Base-by-base conservation (phyloP, 2,329 filamentous ascomycete genomes). In the Colletotrichum sp. region DNA sequence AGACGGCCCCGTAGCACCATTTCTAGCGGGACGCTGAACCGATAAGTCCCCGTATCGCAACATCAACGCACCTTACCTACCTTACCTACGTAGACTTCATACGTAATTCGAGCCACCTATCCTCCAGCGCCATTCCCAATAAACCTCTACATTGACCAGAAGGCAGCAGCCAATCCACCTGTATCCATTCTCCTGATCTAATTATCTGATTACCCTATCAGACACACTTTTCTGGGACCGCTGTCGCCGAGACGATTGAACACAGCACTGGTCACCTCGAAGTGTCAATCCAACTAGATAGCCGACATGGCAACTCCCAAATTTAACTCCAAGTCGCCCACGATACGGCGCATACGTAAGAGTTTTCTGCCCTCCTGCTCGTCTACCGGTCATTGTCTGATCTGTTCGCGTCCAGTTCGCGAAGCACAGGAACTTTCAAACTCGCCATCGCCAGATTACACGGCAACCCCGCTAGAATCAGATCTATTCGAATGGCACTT, bases 401-500 rank as follows among this genome's bases (percentile, higher is more conserved):
- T 18, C n/a, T 48, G 13, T 36, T 24, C 18, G 60, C 15, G 36
- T 18, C n/a, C 79, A 95, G 93, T 98, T 82, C 95, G 95, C 85
- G 97, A 99, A 92, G 96, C 96, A 74, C 90, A 94, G 75, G 97
- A 99, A 84, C 92, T 99, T 72, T 93, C 95, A 76, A 90, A 89
- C 74, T 91, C 94, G 48, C 95, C 96, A 6, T 97, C 95, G 4
- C 89, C 94, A 70, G 95, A 98, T 87, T 98, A 96, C 86, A 92
- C 94, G 79, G 97, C 96, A 55, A 89, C 93, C 6, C 97, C 97
- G 0, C 92, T 96, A 77, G 96, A 99, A 82, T 89, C 92, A 36
- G 96, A 99, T 85, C 93, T 99, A 70, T 98, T 98, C 86, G 96
- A 99, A 86, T 99, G 97, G 97, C 97, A 99, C 88, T 99, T 99